Base-by-base conservation (phyloP, 2,329 filamentous ascomycete species). In the Ciborinia camelliae region DNA sequence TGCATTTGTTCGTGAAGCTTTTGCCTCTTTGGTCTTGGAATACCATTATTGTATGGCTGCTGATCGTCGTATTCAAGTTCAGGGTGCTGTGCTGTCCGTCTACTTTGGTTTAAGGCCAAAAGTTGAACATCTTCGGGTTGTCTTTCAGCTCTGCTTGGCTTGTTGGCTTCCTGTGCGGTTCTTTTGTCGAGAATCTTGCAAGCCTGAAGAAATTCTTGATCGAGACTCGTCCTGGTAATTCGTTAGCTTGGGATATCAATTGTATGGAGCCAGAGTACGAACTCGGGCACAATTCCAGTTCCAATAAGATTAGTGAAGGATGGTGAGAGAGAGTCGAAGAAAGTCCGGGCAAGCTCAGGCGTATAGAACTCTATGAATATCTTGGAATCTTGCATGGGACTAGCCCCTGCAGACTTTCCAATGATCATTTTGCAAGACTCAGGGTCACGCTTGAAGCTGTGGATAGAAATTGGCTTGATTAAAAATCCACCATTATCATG, bases 1-100 rank as follows among this genome's bases (percentile, higher is more conserved):
- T 59, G 39, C 62, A 63, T 63, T 6, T 5, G 28, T 28, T 63
- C 41, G 20, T 37, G 41, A 20, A 59, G 5, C 26, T 63, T 63
- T 20, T 23, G n/a, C 45, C 51, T 50, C 32, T 63, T 63, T 39
- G 41, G 18, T 28, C 37, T 51, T 37, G 52, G 41, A 6, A 14
- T 12, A 35, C 18, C 15, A 4, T 23, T 2, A 35, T 18, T 30
- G 20, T 47, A 15, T 26, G 8, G 12, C 4, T 45, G 54, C 41
- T 28, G 28, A 32, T 18, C n/a, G 12, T 58, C 54, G 4, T 35
- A 12, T 23, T 4, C 28, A 6, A 23, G 12, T 32, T 58, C 39
- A 8, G 28, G 14, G n/a, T 9, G 39, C 39, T 58, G 39, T 35
- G 20, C 28, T 4, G 54, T 45, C 35, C 54, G 28, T 47, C 28